Base-by-base conservation (phyloP, 2,329 filamentous ascomycete species). In the Uncinocarpus reesii region DNA sequence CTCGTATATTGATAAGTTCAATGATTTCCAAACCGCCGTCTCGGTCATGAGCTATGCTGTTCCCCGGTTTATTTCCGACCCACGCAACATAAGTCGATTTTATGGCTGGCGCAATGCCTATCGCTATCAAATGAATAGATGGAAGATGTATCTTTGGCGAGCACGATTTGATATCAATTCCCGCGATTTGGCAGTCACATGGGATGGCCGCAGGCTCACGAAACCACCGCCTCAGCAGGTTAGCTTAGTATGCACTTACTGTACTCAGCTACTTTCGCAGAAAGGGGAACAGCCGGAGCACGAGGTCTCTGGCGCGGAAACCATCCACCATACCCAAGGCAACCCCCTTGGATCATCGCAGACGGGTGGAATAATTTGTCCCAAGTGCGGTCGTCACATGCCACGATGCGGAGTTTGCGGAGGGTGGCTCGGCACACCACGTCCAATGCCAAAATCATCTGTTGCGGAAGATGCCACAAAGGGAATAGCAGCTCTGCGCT, bases 391-490 rank as follows among this genome's bases (percentile, higher is more conserved):
- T n/a, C 67, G 76, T 1, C 76, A 78, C 55, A 75, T 82, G 71
- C 79, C 79, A 1, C 70, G 78, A 2, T 83, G 79, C 55, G 77
- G 75, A 1, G 67, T 83, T 8, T 83, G 79, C 57, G 75, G 74
- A 57, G 63, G 78, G 53, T 81, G 77, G 77, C 66, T 82, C 2
- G 79, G 79, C 0, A 71, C 71, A 10, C 74, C 77, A 0, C 76
- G 80, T 59, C 73, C 76, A 4, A 68, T 68, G 53, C 72, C 69
- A 4, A 62, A 60, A 47, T 62, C 65, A 2, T 56, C 58, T 16
- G 59, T 65, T 20, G 60, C 60, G 7, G 64, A 62, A 4, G 66
- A 68, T 43, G 56, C 62, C 2, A 61, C 37, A 21, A 54, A 52
- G 21, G 34, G 43, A 28, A 36, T n/a, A 10, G 48, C 46, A 50